phyloP scores from a whole-genome alignment of 2,329 filamentous ascomycete genomes.

The Emergomyces orientalis region DNA sequence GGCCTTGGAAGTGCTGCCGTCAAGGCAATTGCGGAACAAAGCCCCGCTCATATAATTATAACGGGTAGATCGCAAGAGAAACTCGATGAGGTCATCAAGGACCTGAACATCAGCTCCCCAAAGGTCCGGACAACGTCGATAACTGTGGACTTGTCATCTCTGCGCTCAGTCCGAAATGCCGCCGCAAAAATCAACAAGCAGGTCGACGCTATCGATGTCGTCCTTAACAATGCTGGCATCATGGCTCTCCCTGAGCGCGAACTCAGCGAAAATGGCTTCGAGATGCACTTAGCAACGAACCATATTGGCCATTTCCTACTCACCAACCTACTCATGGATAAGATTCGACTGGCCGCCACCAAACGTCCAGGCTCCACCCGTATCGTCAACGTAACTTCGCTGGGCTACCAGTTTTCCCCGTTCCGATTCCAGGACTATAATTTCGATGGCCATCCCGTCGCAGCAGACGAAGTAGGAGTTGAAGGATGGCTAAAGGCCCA shows the following conservation, averaged over 20 bases:
- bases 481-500: not conserved
- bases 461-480: not conserved
- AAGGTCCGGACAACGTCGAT: not conserved
- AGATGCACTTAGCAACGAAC: constrained; percentile 28
- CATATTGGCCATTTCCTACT: constrained; percentile 29
- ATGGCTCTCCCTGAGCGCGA: constrained; percentile 21
- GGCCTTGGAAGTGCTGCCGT: constrained; percentile 29
- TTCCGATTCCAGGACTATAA: constrained; percentile 26
- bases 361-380: constrained; percentile 12
- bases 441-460: constrained; percentile 11
- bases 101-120: constrained; percentile 5
- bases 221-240: constrained; percentile 29
- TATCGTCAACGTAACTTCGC: constrained; percentile 20
- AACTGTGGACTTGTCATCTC: constrained; percentile 23
- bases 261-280: constrained; percentile 24
- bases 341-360: constrained; percentile 17
- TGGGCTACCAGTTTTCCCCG: constrained; percentile 21
- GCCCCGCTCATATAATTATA: constrained; percentile 28
- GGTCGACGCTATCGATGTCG: constrained; percentile 21
- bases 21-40: constrained; percentile 25
- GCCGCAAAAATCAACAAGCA: constrained; percentile 18
- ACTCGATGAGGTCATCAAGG: constrained; percentile 24
- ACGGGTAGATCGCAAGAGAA: constrained; percentile 30
- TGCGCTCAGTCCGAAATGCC: constrained; percentile 21
- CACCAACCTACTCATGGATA: constrained; percentile 23